Conservation (phyloP, 768 basidiomycete genomes). For the Rhizopogon sp. region DNA sequence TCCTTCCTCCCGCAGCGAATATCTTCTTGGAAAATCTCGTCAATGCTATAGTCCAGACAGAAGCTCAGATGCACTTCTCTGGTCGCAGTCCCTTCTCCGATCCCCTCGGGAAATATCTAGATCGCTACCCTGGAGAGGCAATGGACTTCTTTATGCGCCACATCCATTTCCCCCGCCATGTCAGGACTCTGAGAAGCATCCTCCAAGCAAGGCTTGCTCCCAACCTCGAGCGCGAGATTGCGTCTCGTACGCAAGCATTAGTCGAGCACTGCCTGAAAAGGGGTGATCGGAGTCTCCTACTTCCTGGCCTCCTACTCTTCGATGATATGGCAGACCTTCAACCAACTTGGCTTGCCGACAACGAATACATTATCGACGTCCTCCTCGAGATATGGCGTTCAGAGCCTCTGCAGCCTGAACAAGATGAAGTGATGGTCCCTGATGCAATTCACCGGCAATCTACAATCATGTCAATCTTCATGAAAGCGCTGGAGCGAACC, state of each 20-base stretch:
- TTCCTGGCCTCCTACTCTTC: conserved; percentile 73
- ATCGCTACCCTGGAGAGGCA: conserved; percentile 85
- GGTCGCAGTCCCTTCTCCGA: conserved; percentile 88
- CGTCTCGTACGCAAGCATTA: conserved; percentile 51
- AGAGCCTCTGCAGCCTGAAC: conserved; percentile 42
- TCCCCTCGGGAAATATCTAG: conserved; percentile 85
- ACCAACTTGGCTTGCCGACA: conserved; percentile 67
- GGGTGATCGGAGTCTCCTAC: conserved; percentile 43
- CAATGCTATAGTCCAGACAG: conserved; percentile 85
- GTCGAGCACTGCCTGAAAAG: conserved; percentile 47
- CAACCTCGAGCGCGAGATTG: conserved; percentile 63
- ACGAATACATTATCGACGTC: conserved; percentile 62
- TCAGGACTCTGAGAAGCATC: conserved; percentile 82
- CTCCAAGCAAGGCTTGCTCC: conserved; percentile 77
- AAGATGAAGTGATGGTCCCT: conserved; percentile 35
- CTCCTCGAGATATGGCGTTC: conserved; percentile 69
- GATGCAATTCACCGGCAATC: conserved; percentile 57
- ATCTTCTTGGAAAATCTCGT: conserved; percentile 88
- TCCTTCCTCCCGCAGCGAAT: conserved; percentile 89
- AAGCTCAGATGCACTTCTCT: conserved; percentile 87
- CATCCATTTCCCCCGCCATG: conserved; percentile 70
- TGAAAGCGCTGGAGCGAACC: conserved; percentile 60
- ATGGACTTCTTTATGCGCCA: conserved; percentile 80
- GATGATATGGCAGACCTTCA: conserved; percentile 67
- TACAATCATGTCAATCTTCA: conserved; percentile 73